These are phyloP conservation scores for Penicillium sp. DNA, from an alignment of 2,329 filamentous ascomycete genomes.

Conservation along the genomic window DNA sequence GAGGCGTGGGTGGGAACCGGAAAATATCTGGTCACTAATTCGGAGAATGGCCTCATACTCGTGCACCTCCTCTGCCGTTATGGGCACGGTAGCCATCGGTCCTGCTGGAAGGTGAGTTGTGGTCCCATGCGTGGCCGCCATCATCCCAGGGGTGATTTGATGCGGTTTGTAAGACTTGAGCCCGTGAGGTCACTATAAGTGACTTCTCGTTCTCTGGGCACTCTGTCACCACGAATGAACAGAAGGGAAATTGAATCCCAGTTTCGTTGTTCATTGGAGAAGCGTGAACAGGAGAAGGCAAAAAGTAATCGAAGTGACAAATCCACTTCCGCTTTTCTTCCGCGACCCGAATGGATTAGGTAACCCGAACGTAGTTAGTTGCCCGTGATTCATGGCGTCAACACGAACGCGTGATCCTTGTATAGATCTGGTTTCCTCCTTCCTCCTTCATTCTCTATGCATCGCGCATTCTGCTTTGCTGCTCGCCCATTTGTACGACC, in stretches of 20 bases:
- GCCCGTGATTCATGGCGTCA: neutral
- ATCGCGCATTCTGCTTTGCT: slow-evolving; percentile 11
- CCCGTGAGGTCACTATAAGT: too few species aligned
- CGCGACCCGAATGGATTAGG: slow-evolving; percentile 15
- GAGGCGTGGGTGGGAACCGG: slow-evolving; percentile 60
- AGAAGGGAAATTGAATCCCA: too few species aligned
- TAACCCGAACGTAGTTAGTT: slow-evolving; percentile 6
- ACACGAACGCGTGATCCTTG: neutral
- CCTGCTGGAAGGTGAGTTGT: slow-evolving; percentile 30
- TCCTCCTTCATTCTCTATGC: slow-evolving; percentile 11
- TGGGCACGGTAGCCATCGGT: slow-evolving; percentile 25
- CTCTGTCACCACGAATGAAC: too few species aligned
- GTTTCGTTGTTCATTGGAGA: too few species aligned
- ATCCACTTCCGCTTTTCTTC: slow-evolving; percentile 8
- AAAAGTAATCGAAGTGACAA: slow-evolving; percentile 9
- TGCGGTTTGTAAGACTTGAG: slow-evolving; percentile 1
- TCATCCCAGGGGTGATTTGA: slow-evolving; percentile 24
- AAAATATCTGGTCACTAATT: slow-evolving; percentile 73
- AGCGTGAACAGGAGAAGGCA: too few species aligned
- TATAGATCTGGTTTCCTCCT: neutral
- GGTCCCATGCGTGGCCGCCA: slow-evolving; percentile 28
- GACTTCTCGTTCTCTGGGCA: too few species aligned
- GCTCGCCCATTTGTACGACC: slow-evolving; percentile 7
- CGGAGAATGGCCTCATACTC: slow-evolving; percentile 76
- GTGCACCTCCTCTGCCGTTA: slow-evolving; percentile 51